Conservation (phyloP, 2,329 filamentous ascomycete species). For the Truncatella angustata region DNA sequence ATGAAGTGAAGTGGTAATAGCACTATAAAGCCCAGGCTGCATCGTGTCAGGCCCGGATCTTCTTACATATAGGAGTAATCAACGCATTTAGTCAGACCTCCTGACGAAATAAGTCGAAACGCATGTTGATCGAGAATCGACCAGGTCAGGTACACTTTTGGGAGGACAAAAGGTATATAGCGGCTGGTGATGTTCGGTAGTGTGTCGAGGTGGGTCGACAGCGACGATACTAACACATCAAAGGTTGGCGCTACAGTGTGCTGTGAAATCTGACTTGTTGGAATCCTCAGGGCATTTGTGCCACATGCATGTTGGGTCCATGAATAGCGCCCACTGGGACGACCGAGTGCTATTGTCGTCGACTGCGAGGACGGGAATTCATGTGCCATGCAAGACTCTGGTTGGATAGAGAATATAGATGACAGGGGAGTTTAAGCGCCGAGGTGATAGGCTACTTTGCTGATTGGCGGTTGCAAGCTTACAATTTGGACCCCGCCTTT, state of each 20-base stretch:
- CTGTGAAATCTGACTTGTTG: constrained; percentile 42
- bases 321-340: constrained; percentile 36
- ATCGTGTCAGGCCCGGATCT: constrained; percentile 29
- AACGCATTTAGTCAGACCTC: constrained; percentile 34
- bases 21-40: constrained; percentile 31
- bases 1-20: constrained; percentile 22
- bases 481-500: constrained; percentile 11
- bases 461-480: constrained; percentile 8
- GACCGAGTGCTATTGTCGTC: constrained; percentile 24
- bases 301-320: constrained; percentile 33
- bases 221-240: constrained; percentile 26
- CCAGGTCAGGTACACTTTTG: constrained; percentile 40
- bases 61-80: constrained; percentile 25
- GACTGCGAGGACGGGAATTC: constrained; percentile 15
- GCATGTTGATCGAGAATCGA: constrained; percentile 46
- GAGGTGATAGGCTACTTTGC: constrained; percentile 6
- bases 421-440: constrained; percentile 19
- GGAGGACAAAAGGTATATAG: constrained; percentile 55
- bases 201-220: constrained; percentile 36
- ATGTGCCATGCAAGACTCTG: constrained; percentile 21
- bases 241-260: constrained; percentile 38
- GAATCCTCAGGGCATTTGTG: constrained; percentile 25
- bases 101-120: constrained; percentile 49
- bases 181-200: constrained; percentile 49
- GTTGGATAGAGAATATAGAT: constrained; percentile 26